Conservation (phyloP, 495 filamentous ascomycete species). For the Penicillium bovifimosum region DNA sequence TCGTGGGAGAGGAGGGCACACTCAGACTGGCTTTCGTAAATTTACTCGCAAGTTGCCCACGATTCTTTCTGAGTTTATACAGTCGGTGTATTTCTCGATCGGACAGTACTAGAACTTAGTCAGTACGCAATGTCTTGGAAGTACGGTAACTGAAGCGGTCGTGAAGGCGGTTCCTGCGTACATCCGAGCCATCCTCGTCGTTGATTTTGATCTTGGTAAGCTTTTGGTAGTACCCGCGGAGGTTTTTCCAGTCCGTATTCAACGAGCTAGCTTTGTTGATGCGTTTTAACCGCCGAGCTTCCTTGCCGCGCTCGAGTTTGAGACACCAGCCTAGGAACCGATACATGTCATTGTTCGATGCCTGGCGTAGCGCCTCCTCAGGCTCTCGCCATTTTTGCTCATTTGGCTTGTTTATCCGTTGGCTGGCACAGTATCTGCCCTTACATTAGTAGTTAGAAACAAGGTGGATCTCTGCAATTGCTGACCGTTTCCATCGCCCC, state of each 20-base stretch:
- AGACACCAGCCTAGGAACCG: conserved; percentile 16
- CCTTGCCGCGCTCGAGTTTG: conserved; percentile 3
- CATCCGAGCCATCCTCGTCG: conserved; percentile 9
- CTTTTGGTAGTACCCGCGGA: conserved; percentile 16
- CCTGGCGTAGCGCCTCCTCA: conserved; percentile 10
- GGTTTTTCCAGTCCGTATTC: conserved; percentile 13
- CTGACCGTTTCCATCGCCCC: conserved; percentile 8
- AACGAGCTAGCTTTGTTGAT: conserved; percentile 9
- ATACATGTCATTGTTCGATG: conserved; percentile 13
- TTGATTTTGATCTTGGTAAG: conserved; percentile 16
- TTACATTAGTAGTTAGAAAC: not conserved
- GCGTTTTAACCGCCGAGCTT: conserved; percentile 1
- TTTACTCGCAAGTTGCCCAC: too few species aligned
- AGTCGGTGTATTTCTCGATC: too few species aligned
- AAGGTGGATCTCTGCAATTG: too few species aligned
- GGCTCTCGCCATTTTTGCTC: conserved; percentile 9
- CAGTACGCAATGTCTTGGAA: too few species aligned
- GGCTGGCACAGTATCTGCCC: conserved; percentile 8
- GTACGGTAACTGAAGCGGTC: too few species aligned
- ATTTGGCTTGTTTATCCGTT: conserved; percentile 5
- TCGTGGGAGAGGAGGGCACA: too few species aligned
- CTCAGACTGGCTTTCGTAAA: too few species aligned
- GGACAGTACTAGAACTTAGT: too few species aligned
- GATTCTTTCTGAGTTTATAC: too few species aligned
- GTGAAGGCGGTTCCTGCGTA: too few species aligned